Conservation (phyloP, 2,329 filamentous ascomycete species). For the Phyllosticta citribraziliensis region DNA sequence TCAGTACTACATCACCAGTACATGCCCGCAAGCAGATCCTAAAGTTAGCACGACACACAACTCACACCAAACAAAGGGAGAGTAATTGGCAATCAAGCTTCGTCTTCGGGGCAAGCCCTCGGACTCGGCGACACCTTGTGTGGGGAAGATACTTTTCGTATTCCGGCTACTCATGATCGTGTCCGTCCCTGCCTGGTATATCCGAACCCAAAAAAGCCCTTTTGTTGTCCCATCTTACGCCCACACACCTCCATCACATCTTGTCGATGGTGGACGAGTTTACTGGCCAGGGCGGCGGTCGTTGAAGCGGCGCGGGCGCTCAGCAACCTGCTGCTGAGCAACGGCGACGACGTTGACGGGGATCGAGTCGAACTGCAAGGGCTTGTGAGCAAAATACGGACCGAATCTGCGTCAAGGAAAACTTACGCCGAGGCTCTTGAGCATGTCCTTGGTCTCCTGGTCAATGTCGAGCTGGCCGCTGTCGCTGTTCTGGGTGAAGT, state of each 20-base stretch:
- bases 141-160: constrained; percentile 25
- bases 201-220: constrained; percentile 13
- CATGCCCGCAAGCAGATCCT: background rate
- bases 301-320: constrained; percentile 72
- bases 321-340: constrained; percentile 73
- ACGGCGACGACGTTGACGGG: constrained; percentile 93
- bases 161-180: constrained; percentile 21
- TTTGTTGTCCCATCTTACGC: constrained; percentile 9
- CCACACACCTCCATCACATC: constrained; percentile 18
- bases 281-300: constrained; percentile 42
- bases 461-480: constrained; percentile 91
- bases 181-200: constrained; percentile 24
- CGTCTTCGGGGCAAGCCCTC: constrained; percentile 46
- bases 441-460: constrained; percentile 94
- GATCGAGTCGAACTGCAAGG: constrained; percentile 80
- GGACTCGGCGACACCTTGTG: constrained; percentile 87
- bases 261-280: constrained; percentile 15
- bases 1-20: background rate
- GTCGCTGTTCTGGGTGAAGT: constrained; percentile 93
- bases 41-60: background rate
- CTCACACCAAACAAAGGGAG: background rate
- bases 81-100: constrained; percentile 83
- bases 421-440: constrained; percentile 98
- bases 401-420: constrained; percentile 6
- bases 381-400: constrained; percentile 1